Evolutionary conservation across 2,329 filamentous ascomycete genomes (phyloP).

Genomic region (Colletotrichum gigasporum): DNA sequence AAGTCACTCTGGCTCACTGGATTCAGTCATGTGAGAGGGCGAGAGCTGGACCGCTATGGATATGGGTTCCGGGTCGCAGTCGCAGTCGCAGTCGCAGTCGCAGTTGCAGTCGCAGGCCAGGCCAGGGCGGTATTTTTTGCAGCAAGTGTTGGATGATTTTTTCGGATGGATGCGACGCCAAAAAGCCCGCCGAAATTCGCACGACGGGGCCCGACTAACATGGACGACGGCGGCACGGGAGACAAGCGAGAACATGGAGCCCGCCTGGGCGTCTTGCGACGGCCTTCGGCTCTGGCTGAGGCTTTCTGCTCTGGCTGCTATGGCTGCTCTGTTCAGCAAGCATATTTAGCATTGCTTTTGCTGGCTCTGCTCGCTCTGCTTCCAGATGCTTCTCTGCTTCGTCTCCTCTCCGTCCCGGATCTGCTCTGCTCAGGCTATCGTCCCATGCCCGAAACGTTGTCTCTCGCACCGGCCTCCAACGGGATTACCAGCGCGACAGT

Average conservation of each 20-base stretch:
- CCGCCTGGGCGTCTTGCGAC: not conserved
- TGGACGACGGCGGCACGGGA: not conserved
- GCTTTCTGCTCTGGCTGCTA: no score
- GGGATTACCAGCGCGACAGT: slow-evolving; percentile 1
- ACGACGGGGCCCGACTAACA: not conserved
- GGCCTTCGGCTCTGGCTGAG: no score
- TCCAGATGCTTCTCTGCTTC: slow-evolving; percentile 27
- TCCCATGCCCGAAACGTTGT: slow-evolving; percentile 9
- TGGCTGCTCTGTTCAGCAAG: no score
- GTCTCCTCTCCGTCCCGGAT: not conserved
- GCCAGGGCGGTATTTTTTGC: slow-evolving; percentile 13
- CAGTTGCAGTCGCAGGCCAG: no score
- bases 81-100: no score
- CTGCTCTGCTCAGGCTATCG: no score
- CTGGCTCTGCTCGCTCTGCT: slow-evolving; percentile 2
- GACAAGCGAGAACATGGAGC: slow-evolving; percentile 1
- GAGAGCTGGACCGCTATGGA: not conserved
- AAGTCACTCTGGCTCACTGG: slow-evolving; percentile 22
- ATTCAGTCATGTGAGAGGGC: not conserved
- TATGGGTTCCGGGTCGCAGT: not conserved
- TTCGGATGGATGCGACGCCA: slow-evolving; percentile 19
- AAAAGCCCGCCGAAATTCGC: slow-evolving; percentile 20
- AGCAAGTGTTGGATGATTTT: slow-evolving; percentile 24
- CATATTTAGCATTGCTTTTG: not conserved
- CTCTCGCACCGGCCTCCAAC: slow-evolving; percentile 11